Base-by-base conservation (phyloP, 306 rosid genomes). In the Lathyrus oleraceus region DNA sequence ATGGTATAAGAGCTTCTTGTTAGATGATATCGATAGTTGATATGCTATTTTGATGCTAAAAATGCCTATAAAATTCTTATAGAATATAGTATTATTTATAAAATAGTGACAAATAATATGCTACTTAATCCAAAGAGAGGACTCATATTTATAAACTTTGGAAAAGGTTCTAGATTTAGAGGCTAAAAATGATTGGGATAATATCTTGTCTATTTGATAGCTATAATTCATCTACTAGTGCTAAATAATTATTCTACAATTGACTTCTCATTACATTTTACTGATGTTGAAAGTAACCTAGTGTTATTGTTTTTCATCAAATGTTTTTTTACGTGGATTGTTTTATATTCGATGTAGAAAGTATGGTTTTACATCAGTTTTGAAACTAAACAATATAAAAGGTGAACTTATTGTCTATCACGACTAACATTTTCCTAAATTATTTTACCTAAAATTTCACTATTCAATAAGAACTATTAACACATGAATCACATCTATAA, bases 161-260 rank as follows among this genome's bases (percentile, higher is more conserved):
- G 10, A 25, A 17, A 56, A 56, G 62, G 62, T 56, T 27, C 8
- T 6, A 14, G 10, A 25, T 56, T 56, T 56, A 56, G 36, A 56
- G 62, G 62, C 62, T 56, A 56, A 56, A 56, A 56, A 56, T 53
- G 60, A 56, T 13, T 56, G 62, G 39, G 36, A 56, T 56, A 56
- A 13, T 25, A 25, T 56, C 19, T 13, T 56, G 39, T 10, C 39
- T 7, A 27, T 56, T 25, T 27, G 38, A 56, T 14, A 56, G 62
- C 62, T 56, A 56, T 56, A 53, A 20, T 53, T 53, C 60, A 52
- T 52, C 32, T 10, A 56, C 17, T 23, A 25, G 39, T 56, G 39
- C 62, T 13, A 56, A 56, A 13, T 27, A 56, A 56, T 11, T 15
- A 56, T 56, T 56, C 62, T 27, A 56, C 8, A 56, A 25, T 25